Evolutionary conservation across 352 stramenopile species (phyloP), one percentile per base, ranked within the genome.

Genomic region (Phytophthora syringae): DNA sequence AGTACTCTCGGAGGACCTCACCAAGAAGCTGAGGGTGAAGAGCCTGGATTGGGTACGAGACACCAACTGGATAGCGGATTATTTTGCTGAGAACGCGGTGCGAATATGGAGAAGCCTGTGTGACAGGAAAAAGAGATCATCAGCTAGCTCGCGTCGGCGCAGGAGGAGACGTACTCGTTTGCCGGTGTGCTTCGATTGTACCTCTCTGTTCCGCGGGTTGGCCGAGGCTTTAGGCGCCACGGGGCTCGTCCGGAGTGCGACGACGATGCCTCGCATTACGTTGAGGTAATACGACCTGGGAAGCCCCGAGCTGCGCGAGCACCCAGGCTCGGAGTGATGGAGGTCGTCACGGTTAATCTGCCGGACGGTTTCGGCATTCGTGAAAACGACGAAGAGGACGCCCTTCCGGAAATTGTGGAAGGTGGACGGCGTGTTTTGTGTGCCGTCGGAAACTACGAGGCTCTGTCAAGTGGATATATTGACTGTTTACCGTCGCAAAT

Each of bases 141-240:
- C 42, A 1, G 48, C 28, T 12, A 15, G 28, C 0, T 27, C 21
- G 3, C 28, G 30, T 5, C 43, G 54, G 3, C 55, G 25, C 34
- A 10, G 0, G 11, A 32, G 27, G 27, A 4, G 27, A 9, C 27
- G 4, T 32, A 9, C 27, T 4, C 27, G 27, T 4, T 9, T 9
- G 27, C 27, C 27, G 27, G 28, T 24, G 20, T 48, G n/a, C n/a
- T 59, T 50, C 18, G 51, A 59, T 25, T 45, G 37, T 13, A 39
- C 37, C 9, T n/a, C 25, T 5, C 24, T 59, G 7, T 59, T 42
- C 37, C 2, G 11, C 5, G 4, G 10, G 1, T 2, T 18, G 1
- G 34, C 37, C 28, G 36, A 49, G 22, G 16, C 21, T 3, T 3
- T 58, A 12, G 22, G 10, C n/a, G n/a, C n/a, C n/a, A n/a, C n/a